These are phyloP conservation scores for Trichoderma koningiopsis DNA, from an alignment of 2,329 filamentous ascomycete genomes.

Conservation along the genomic window DNA sequence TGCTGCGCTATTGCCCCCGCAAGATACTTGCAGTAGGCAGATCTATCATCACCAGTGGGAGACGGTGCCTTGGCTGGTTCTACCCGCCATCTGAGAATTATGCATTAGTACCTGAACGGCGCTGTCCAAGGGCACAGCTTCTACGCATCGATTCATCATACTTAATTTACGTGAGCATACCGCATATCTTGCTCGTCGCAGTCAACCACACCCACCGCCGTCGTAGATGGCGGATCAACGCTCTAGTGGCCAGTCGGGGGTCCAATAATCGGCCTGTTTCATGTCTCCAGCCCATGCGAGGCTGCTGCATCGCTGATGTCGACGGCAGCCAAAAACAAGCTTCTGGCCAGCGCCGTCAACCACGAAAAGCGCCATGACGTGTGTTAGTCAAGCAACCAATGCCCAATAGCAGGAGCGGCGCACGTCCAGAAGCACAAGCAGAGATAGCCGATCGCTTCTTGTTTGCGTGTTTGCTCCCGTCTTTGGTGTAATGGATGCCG, in stretches of 20 bases:
- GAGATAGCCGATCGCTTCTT: neutral
- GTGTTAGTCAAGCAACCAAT: neutral
- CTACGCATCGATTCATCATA: neutral
- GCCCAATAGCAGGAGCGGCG: neutral
- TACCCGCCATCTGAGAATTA: neutral
- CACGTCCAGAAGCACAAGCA: neutral
- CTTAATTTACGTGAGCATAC: neutral
- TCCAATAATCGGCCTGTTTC: constrained; percentile 19
- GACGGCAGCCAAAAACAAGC: constrained; percentile 24
- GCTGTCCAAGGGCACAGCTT: neutral
- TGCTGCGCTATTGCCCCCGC: neutral
- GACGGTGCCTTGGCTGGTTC: neutral
- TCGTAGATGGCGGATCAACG: constrained; percentile 21
- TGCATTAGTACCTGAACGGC: neutral
- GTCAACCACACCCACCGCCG: constrained; percentile 5
- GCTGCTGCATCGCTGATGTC: constrained; percentile 14
- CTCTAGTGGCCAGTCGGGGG: neutral
- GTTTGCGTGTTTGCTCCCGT: constrained; percentile 2
- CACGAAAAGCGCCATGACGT: constrained; percentile 17
- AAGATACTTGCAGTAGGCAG: neutral
- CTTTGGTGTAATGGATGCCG: neutral
- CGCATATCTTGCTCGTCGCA: neutral
- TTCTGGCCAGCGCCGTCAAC: constrained; percentile 9
- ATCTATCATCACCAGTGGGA: neutral
- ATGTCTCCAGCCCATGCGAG: constrained; percentile 16